Evolutionary conservation across 306 rosid genomes (phyloP).

Genomic region (Arachis stenosperma): DNA sequence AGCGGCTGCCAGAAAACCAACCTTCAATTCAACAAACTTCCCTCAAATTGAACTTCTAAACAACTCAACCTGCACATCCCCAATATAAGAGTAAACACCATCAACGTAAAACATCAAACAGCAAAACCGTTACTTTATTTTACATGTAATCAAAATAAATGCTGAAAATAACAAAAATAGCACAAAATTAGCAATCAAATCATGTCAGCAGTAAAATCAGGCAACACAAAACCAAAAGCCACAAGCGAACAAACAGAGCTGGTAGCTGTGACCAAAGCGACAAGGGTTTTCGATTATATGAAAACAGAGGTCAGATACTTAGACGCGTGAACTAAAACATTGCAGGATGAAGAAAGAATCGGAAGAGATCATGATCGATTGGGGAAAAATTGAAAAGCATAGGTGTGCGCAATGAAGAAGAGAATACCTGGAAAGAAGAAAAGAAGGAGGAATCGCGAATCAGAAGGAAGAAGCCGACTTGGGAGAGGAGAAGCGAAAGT

Average conservation of each 20-base stretch:
- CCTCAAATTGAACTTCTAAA: constrained; percentile 6
- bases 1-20: constrained; percentile 28
- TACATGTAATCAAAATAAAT: background rate
- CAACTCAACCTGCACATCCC: constrained; percentile 36
- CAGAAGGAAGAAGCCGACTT: background rate
- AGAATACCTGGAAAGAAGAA: background rate
- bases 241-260: background rate
- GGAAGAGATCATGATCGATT: constrained; percentile 23
- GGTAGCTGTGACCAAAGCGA: background rate
- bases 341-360: background rate
- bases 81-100: constrained; percentile 10
- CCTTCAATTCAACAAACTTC: constrained; percentile 17
- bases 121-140: constrained; percentile 3
- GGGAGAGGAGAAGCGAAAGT: background rate
- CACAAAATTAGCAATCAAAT: background rate
- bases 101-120: constrained; percentile 5
- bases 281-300: constrained; percentile 6
- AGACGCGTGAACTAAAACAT: background rate
- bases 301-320: background rate
- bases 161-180: background rate
- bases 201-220: background rate
- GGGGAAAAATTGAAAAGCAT: background rate
- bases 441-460: background rate
- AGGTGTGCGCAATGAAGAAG: background rate
- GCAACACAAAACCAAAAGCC: background rate